Evolutionary conservation across 306 rosid genomes (phyloP).

Genomic region (Cicer pinnatifidum): DNA sequence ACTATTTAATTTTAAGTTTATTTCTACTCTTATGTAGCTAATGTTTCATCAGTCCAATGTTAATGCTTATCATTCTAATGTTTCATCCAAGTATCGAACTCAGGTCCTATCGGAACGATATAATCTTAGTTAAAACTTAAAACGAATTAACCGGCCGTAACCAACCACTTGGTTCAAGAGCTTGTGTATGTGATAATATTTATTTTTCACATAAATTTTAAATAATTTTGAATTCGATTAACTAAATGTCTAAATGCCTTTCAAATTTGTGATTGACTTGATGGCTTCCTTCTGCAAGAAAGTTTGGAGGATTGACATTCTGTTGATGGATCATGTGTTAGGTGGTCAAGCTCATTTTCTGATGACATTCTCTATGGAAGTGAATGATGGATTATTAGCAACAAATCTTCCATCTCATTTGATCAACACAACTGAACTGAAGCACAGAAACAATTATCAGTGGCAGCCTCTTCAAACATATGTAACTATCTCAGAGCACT

Average conservation of each 20-base stretch:
- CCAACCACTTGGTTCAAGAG: background rate
- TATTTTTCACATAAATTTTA: background rate
- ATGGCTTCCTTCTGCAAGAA: background rate
- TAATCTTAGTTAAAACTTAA: no score
- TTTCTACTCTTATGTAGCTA: background rate
- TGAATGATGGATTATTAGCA: slow-evolving; percentile 63
- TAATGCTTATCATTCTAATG: background rate
- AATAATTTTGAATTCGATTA: slow-evolving; percentile 3
- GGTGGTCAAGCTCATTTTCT: slow-evolving; percentile 58
- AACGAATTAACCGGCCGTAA: no score
- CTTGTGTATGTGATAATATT: slow-evolving; percentile 4
- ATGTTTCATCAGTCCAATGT: background rate
- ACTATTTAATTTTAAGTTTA: background rate
- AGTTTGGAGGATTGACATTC: slow-evolving; percentile 34
- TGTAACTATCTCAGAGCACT: slow-evolving; percentile 81
- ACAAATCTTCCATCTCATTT: slow-evolving; percentile 75
- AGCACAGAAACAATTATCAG: slow-evolving; percentile 52
- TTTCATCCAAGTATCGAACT: background rate
- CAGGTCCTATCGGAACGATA: no score
- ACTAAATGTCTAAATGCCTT: background rate
- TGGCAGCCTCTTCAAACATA: slow-evolving; percentile 90
- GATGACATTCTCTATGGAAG: slow-evolving; percentile 76
- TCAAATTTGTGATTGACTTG: slow-evolving; percentile 29
- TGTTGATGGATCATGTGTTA: slow-evolving; percentile 47
- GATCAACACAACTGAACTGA: slow-evolving; percentile 71